A percentile compares a stretch with the other conserved stretches of the same genome.
These are phyloP conservation scores for Eutrema japonicum DNA, from an alignment of 345 rosid species.

Conservation along the genomic window DNA sequence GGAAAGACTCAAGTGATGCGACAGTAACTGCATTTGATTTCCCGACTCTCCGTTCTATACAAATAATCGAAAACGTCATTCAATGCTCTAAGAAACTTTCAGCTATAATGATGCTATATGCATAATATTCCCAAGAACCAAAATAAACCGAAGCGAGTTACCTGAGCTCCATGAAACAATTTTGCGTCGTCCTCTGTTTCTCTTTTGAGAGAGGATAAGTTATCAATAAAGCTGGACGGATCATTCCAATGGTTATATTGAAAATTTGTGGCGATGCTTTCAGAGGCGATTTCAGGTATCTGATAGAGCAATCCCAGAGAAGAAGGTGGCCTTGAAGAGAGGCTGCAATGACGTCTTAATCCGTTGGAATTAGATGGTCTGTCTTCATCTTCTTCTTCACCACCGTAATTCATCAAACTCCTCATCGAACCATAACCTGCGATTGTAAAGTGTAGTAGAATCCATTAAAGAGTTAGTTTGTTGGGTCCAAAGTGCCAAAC, in stretches of 20 bases:
- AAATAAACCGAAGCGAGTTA: slow-evolving; percentile 36
- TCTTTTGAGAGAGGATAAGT: slow-evolving; percentile 53
- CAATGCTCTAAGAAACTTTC: neutral
- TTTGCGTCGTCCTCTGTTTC: slow-evolving; percentile 50
- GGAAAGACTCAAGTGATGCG: slow-evolving; percentile 79
- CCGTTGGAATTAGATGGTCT: slow-evolving; percentile 52
- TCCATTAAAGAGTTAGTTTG: neutral
- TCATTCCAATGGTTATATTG: slow-evolving; percentile 67
- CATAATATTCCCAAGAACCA: slow-evolving; percentile 1
- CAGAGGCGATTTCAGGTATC: slow-evolving; percentile 62
- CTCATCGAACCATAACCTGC: slow-evolving; percentile 63
- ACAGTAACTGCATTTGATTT: slow-evolving; percentile 50
- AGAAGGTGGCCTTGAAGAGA: slow-evolving; percentile 65
- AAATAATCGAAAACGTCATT: slow-evolving; percentile 12
- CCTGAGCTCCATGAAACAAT: slow-evolving; percentile 57
- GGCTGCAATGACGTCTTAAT: slow-evolving; percentile 62
- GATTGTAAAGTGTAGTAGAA: slow-evolving; percentile 33
- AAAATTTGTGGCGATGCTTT: slow-evolving; percentile 47
- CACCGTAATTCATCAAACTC: slow-evolving; percentile 55
- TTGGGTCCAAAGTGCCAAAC: slow-evolving; percentile 29
- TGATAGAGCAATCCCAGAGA: slow-evolving; percentile 68
- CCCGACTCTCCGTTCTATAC: slow-evolving; percentile 52
- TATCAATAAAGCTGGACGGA: slow-evolving; percentile 53
- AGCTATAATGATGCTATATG: neutral
- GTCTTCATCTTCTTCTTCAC: slow-evolving; percentile 53